These are phyloP conservation scores for Setaria viridis DNA, from an alignment of 202 grass and related monocot species.

Conservation along the genomic window DNA sequence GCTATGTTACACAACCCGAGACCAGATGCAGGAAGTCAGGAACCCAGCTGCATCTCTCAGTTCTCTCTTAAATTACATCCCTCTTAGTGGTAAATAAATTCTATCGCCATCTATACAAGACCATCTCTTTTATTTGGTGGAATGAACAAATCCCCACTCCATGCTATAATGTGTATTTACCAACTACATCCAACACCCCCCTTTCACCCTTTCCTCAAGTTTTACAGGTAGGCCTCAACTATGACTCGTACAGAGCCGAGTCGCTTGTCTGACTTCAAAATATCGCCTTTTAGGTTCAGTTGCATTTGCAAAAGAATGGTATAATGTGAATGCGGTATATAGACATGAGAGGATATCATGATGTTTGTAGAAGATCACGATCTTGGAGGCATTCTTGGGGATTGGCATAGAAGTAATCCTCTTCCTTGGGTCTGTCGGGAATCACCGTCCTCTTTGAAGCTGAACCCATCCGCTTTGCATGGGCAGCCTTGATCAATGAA, in stretches of 20 bases:
- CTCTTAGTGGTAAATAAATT: constrained; percentile 46
- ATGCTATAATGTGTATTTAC: constrained; percentile 63
- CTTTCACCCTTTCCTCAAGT: constrained; percentile 17
- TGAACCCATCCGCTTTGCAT: constrained; percentile 76
- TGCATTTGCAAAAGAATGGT: constrained; percentile 47
- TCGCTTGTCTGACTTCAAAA: constrained; percentile 17
- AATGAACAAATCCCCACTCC: constrained; percentile 41
- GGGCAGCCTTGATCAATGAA: constrained; percentile 69
- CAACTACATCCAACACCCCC: constrained; percentile 45
- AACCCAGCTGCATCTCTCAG: constrained; percentile 4
- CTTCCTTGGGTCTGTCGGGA: constrained; percentile 92
- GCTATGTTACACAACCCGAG: constrained; percentile 50
- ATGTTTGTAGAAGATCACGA: constrained; percentile 41
- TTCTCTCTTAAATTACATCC: constrained; percentile 41
- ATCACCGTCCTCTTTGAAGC: constrained; percentile 68
- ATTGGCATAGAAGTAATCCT: constrained; percentile 95
- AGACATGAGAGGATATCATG: constrained; percentile 54
- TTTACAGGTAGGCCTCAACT: constrained; percentile 24
- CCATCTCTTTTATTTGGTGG: constrained; percentile 50
- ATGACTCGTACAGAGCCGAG: constrained; percentile 24
- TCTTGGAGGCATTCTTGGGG: constrained; percentile 85
- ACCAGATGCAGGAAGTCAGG: background rate
- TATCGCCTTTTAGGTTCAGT: constrained; percentile 39
- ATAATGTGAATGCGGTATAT: constrained; percentile 42
- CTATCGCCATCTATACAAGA: constrained; percentile 75